Percentiles rank a stretch among this genome's conserved stretches.
phyloP scores from a whole-genome alignment of 805 yeast species.

The Yarrowia hollandica region DNA sequence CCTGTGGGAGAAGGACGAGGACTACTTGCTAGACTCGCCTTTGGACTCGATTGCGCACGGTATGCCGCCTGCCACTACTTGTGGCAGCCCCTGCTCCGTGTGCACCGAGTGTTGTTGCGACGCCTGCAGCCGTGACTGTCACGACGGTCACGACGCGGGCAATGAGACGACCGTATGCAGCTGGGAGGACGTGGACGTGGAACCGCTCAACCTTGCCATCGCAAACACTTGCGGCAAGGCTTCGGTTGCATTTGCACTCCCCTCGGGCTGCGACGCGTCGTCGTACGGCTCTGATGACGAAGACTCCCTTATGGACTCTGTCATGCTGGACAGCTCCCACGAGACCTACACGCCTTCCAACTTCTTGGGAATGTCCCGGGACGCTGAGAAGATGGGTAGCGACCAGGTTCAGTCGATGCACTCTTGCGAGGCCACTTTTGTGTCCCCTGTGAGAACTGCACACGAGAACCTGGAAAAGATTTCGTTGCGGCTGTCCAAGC shows the following conservation, averaged over 20 bases:
- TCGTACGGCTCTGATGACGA: conserved; percentile 10
- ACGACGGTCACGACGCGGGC: background rate
- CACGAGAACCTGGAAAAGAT: conserved; percentile 26
- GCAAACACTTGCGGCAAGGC: conserved; percentile 28
- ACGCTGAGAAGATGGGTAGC: conserved; percentile 17
- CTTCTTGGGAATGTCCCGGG: conserved; percentile 24
- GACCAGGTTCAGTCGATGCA: conserved; percentile 15
- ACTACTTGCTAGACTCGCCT: background rate
- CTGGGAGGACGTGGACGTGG: conserved; percentile 28
- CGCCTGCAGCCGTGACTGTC: background rate
- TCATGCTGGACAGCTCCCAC: conserved; percentile 22
- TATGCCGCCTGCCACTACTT: background rate
- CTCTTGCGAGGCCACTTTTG: conserved; percentile 22
- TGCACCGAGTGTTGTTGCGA: conserved; percentile 20
- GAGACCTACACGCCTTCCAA: conserved; percentile 26
- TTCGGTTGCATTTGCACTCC: conserved; percentile 10
- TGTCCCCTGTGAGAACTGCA: background rate
- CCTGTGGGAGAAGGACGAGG: conserved; percentile 16
- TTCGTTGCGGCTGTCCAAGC: conserved; percentile 4
- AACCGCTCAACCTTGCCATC: conserved; percentile 20
- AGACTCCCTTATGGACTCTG: conserved; percentile 20
- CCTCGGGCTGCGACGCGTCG: background rate
- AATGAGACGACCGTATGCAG: background rate
- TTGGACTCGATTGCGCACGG: background rate
- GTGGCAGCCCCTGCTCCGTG: conserved; percentile 16